Evolutionary conservation across 768 basidiomycete species (phyloP), one percentile per base, ranked within the genome.

Genomic region (Tricholoma terreum): DNA sequence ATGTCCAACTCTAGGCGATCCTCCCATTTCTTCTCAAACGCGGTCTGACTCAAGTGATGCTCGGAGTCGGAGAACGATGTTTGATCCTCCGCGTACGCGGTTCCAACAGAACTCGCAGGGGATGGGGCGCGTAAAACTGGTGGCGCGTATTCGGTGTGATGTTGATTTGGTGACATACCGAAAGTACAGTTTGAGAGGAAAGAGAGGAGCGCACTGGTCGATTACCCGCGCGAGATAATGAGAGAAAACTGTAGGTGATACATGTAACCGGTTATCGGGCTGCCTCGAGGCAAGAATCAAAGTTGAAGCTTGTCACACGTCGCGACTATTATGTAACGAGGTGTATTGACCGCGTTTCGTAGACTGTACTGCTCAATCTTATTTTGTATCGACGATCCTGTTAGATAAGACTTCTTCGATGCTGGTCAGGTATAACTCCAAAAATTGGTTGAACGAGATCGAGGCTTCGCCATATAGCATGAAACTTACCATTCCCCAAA

Each of bases 21-120:
- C 27, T 73, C 69, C 65, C 75, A 75, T 63, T 80, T 82, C 55
- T 59, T 61, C 58, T 79, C 79, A 54, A 84, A 80, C 0, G 64
- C 73, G 3, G 54, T 52, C 42, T 76, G 71, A 27, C 69, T 69
- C 34, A 80, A 62, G 27, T 70, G 63, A 0, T 60, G 59, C 59
- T 83, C 81, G n/a, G 64, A 60, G 61, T 84, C 82, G 43, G 76
- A 77, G 48, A 67, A 64, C 2, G 78, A 73, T 1, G 79, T 81
- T 58, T 78, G 75, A 63, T 82, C 81, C 46, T 72, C 71, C 11
- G 67, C 71, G 52, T 80, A 79, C 1, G 72, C 61, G 14, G 79
- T 81, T 42, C 80, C 80, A 19, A 82, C 72, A 12, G 82, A 82
- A 56, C 80, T 81, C 15, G 81, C 75, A 11, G 81, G 80, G 9